Evolutionary conservation across 2,329 filamentous ascomycete genomes (phyloP), one percentile per base, ranked within the genome.

Genomic region (Aspergillus niger): DNA sequence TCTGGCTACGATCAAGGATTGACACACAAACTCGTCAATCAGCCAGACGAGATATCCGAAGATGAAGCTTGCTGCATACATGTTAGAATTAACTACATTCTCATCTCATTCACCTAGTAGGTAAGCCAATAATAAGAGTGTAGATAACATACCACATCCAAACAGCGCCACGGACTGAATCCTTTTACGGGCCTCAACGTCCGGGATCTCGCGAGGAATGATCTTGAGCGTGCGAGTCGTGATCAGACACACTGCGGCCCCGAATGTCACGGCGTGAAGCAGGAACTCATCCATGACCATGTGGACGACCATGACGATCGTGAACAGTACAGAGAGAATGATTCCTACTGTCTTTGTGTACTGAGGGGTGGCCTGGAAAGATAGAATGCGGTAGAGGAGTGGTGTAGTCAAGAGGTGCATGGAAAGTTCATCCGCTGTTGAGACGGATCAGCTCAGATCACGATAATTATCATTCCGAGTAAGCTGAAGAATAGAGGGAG

Each of bases 361-460:
- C 53, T 67, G 48, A 3, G 62, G 64, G n/a, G 47, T 70, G 11
- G 59, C 62, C 49, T 70, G 64, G 61, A 77, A 76, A 6, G 72
- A 76, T 5, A 80, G 70, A 26, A 80, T 69, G n/a, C 76, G 76
- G 39, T 77, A 77, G 0, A 80, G 65, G 1, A 80, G 70, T 2
- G 78, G 78, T 0, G 77, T 79, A 0, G 76, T 78, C 1, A 79
- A 66, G 3, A 80, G 72, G 57, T 80, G 78, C 78, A 80, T 80
- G 0, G 72, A 73, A 10, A 74, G 69, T 43, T 80, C 78, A 61
- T 80, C 78, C 55, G 76, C 78, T 74, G 44, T 32, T 22, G 5
- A 22, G 11, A 11, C 4, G 11, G 17, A 17, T 44, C n/a, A 38
- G 10, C 30, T n/a, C 13, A 10, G 7, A 15, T 8, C 17, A 51